Base-by-base conservation (phyloP, 148 eudicot genomes). In the Amaranthus hypochondriacus region DNA sequence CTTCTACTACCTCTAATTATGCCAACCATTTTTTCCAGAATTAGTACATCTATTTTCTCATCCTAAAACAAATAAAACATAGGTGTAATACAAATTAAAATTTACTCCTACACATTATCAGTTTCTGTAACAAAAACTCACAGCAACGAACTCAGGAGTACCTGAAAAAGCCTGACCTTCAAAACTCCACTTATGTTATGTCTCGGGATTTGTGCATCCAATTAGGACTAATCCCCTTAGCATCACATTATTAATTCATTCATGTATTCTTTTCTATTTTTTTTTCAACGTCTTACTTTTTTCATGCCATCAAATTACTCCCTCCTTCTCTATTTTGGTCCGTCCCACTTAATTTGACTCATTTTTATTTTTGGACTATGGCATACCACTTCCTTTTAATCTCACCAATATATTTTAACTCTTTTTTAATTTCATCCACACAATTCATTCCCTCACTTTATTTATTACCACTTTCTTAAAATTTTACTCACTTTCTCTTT, bases 1-100 rank as follows among this genome's bases (percentile, higher is more conserved):
- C 52, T 60, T 72, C 66, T 66, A 72, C 63, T 76, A 65, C 75
- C 72, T 72, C 83, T 75, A 73, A 79, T 83, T 79, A 70, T 65
- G 71, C 81, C 78, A 77, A 79, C 66, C 12, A 39, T 48, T 18
- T 60, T 72, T 57, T 61, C 69, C 69, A 67, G 68, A 51, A 48
- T 8, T 4, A 43, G 14, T 58, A 71, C 50, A 71, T 71, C 63
- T 73, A 67, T 62, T 56, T 18, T 64, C 8, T 50, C 18, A 47
- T 28, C 58, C 62, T 21, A 46, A 2, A 56, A 6, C 44, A 52
- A 18, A 18, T 18, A 18, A 18, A 18, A 18, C 18, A 18, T 18
- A 18, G 18, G 18, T 18, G 18, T 18, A 18, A 18, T 18, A 18
- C 18, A 18, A 18, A 18, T 18, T 18, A 18, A 18, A 18, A 18